Conservation (phyloP, 192 early-diverging fungal species). For the Backusella macrospora region DNA sequence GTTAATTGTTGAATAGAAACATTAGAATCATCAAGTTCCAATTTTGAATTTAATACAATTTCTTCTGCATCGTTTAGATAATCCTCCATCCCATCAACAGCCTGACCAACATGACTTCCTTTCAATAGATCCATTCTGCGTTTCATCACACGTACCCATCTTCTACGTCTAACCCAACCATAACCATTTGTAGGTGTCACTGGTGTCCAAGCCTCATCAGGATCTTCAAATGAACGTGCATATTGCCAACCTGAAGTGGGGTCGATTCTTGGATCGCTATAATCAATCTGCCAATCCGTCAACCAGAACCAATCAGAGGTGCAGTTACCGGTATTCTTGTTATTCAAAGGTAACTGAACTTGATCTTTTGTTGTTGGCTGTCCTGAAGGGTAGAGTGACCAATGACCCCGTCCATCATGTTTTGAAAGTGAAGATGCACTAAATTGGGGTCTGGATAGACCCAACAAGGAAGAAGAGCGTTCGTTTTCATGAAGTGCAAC, state of each 20-base stretch:
- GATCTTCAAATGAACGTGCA: conserved; percentile 55
- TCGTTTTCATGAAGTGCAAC: conserved; percentile 72
- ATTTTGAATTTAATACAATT: conserved; percentile 24
- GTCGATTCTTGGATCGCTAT: conserved; percentile 58
- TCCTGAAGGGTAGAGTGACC: conserved; percentile 59
- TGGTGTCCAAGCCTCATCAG: conserved; percentile 55
- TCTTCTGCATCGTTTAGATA: conserved; percentile 40
- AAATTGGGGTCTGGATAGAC: conserved; percentile 55
- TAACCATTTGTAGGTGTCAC: conserved; percentile 47
- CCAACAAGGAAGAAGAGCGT: conserved; percentile 55
- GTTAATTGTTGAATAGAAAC: conserved; percentile 6
- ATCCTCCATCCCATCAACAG: conserved; percentile 19
- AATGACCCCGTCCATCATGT: conserved; percentile 60
- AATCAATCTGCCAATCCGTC: conserved; percentile 76
- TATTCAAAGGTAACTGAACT: conserved; percentile 49
- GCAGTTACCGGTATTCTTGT: not conserved
- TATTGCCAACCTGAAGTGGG: conserved; percentile 74
- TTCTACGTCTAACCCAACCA: conserved; percentile 66
- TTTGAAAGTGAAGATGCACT: conserved; percentile 49
- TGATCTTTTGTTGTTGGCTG: conserved; percentile 50
- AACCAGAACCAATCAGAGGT: conserved; percentile 73
- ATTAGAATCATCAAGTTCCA: not conserved
- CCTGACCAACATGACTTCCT: conserved; percentile 14
- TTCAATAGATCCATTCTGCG: conserved; percentile 53
- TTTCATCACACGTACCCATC: conserved; percentile 83